phyloP scores from a whole-genome alignment of 2,329 filamentous ascomycete species.

The Neodidymelliopsis sp. region DNA sequence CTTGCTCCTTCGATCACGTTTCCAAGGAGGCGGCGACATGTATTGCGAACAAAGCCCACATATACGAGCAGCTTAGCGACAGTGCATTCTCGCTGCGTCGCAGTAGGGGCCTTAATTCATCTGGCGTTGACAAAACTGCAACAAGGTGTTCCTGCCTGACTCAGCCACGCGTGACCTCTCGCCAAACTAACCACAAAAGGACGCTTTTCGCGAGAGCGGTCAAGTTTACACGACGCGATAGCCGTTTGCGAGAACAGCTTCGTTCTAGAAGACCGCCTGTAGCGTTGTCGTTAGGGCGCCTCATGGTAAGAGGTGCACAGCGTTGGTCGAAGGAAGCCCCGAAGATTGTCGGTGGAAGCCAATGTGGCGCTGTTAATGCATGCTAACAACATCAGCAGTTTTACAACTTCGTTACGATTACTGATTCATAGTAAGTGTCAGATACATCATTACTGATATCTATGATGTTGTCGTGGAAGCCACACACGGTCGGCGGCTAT shows the following conservation, averaged over 20 bases:
- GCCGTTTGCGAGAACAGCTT: slow-evolving; percentile 5
- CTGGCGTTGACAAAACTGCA: slow-evolving; percentile 8
- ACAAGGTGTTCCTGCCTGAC: slow-evolving; percentile 11
- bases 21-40: slow-evolving; percentile 4
- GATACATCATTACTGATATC: neutral
- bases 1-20: slow-evolving; percentile 11
- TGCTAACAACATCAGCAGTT: neutral
- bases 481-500: neutral
- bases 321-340: neutral
- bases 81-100: slow-evolving; percentile 13
- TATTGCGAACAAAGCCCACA: slow-evolving; percentile 16
- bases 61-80: slow-evolving; percentile 3
- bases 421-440: neutral
- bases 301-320: neutral
- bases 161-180: slow-evolving; percentile 19
- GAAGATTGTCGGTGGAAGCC: neutral
- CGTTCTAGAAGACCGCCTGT: slow-evolving; percentile 16
- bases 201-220: slow-evolving; percentile 17
- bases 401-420: slow-evolving; percentile 2
- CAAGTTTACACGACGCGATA: slow-evolving; percentile 12
- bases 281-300: slow-evolving; percentile 8
- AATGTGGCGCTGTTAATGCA: neutral
- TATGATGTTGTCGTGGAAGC: neutral
- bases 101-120: slow-evolving; percentile 8
- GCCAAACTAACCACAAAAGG: slow-evolving; percentile 20